Base-by-base conservation (phyloP, 306 rosid species). In the Amphicarpaea edgeworthii region DNA sequence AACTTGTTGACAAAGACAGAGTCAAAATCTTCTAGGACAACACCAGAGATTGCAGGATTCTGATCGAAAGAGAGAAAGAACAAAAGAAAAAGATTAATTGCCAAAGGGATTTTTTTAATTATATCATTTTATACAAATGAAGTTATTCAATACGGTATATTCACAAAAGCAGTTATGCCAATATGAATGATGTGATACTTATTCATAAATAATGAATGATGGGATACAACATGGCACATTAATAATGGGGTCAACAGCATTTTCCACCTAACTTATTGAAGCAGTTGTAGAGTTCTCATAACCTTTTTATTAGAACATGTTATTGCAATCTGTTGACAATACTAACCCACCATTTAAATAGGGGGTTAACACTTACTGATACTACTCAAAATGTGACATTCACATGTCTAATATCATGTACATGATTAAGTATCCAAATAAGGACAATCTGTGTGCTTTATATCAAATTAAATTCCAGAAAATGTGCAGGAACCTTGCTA, bases 21-120 rank as follows among this genome's bases (percentile, higher is more conserved):
- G 83, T 90, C 90, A 79, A 93, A 93, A 85, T 91, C 98, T 87
- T 88, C 98, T 64, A 93, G 70, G 61, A 93, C 92, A 80, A 87
- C 70, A 72, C 96, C 97, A 47, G 96, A 84, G 53, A 82, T 55
- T 16, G 61, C 68, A 26, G 97, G 73, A 84, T 84, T 88, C 96
- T 89, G 85, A 61, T 70, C 10, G 46, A 72, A 54, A 59, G 63
- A 73, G 42, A 20, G 23, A 5, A 58, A 65, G 11, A 9, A 41
- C 37, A 58, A 12, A 59, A 14, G 41, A 59, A 51, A 42, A 73
- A 60, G 55, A 81, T 69, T 45, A 69, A 55, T 62, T 46, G 63
- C 49, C 20, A 47, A 9, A 6, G 58, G 72, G 20, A 49, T 54
- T 8, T 21, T 14, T 23, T 40, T 19, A 77, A 58, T 64, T 38